Evolutionary conservation across 2,329 filamentous ascomycete genomes (phyloP), one percentile per base, ranked within the genome.

Genomic region (Chlorencoelia australis): DNA sequence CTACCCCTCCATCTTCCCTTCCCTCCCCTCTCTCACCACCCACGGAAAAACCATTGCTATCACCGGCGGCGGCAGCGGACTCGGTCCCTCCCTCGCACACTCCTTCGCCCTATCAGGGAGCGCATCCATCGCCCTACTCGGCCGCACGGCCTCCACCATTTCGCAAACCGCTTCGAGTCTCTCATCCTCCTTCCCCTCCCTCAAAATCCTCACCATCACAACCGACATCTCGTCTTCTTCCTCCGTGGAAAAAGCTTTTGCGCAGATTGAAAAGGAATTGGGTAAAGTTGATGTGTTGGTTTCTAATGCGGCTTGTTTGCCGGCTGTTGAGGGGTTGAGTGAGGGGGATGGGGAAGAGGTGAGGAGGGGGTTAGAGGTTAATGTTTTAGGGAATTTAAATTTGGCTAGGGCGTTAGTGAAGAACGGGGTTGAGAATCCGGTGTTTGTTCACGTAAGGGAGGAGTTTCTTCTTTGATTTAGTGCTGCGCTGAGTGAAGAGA

Each of bases 11-110:
- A 57, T 66, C 22, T 60, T 57, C 17, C 63, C 64, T 5, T 53
- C 49, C 4, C 58, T 56, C 7, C 58, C 65, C 2, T 57, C 58
- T 32, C 55, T 67, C 27, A 62, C 59, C 15, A 57, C 54, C 33
- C 53, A 50, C 33, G 58, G 56, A 33, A 66, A 64, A 41, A 58
- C 49, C 6, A 45, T 67, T 8, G 4, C 66, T 4, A 44, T 66
- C 10, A 69, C 66, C 3, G 66, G 65, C 14, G 64, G 61, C 0
- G 64, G 64, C 3, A 60, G 49, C 8, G 66, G 65, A 5, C 68
- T 70, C 24, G 65, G 66, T 21, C 55, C 54, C 27, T 61, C 56
- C 31, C 67, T 59, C 5, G 63, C 64, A 5, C 50, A 34, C 16
- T 51, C 47, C 42, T 70, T 68, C 35, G 65, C 65, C 8, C 30